Evolutionary conservation across 208 protist genomes (phyloP), one percentile per base, ranked within the genome.

Genomic region (Angomonas ambiguus): DNA sequence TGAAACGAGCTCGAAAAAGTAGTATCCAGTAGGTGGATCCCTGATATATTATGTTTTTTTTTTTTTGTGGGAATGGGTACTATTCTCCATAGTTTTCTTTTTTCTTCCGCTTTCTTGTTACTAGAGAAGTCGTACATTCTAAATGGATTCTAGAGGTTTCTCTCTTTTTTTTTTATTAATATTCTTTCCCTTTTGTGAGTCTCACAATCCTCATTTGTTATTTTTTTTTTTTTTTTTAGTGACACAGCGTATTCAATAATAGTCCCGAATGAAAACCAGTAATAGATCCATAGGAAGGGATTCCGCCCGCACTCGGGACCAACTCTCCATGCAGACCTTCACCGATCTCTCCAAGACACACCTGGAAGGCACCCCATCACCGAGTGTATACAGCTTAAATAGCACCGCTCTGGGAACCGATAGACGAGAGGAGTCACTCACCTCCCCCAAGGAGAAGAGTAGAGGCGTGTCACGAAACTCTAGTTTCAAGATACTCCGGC

Each of bases 1-100:
- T 41, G 8, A 41, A 13, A 41, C 35, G 8, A 78, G 45, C 20
- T 45, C 56, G 24, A 63, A 49, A n/a, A 69, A 78, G 49, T 64
- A 25, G 22, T 30, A 2, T 13, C 35, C 5, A 65, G 28, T 28
- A 51, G 11, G 48, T 2, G 22, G 30, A 51, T 5, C 13, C 13
- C 3, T n/a, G n/a, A 13, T 38, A 11, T 3, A 27, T 30, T 28
- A 27, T 2, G 5, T 25, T 62, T 41, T 20, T 11, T 32, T 62
- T 62, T 42, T 42, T 62, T 25, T 22, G 13, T 61, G 13, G 34
- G 16, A 41, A 18, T 18, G 5, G 35, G 13, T 41, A 13, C 5
- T 41, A 41, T 41, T 41, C 35, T 41, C 35, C 8, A 5, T 41
- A 24, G 25, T 31, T 32, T 59, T 59, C 34, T 55, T n/a, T n/a